Evolutionary conservation across 1,284 basidiomycete species (phyloP), one percentile per base, ranked within the genome.

Genomic region (Cryptococcus sp.): DNA sequence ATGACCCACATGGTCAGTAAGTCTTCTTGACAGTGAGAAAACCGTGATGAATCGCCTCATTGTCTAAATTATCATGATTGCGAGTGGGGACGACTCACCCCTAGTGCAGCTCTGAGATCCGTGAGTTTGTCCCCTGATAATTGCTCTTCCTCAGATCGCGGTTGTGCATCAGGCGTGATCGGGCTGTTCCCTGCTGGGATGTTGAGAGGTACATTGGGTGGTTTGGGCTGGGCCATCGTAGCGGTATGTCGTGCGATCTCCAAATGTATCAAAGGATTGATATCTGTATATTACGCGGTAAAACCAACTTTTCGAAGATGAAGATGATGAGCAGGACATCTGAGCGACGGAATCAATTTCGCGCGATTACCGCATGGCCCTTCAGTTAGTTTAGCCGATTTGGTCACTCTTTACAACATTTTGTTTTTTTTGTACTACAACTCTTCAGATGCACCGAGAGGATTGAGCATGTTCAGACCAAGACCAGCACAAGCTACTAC

Each of bases 381-480:
- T 34, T 34, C 29, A 34, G 29, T 34, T 2, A 34, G 29, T 34
- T 34, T 34, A 34, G 29, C 29, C 29, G 29, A 34, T 34, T 7
- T 34, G 8, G 13, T 34, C 8, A 7, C 8, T 34, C 29, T 34
- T 5, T 34, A 7, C 29, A 34, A 34, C 29, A 34, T 34, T 34
- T 34, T 34, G 29, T 7, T 34, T 10, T 34, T 34, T 34, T 34
- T 13, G 8, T 34, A n/a, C 29, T 34, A 34, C 29, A 34, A 34
- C 29, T 10, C 13, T 34, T 5, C 29, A 34, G 3, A 10, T 34
- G 8, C 29, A 34, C 3, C 29, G 8, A 34, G 13, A 4, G 29
- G 29, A 34, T 34, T 10, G 63, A 1, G 54, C 77, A 64, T 64
- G 63, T 62, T 64, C 50, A 51, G 55, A 52, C 52, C 57, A 16